phyloP scores from a whole-genome alignment of 2,329 filamentous ascomycete genomes.

The Curvularia verruculosa region DNA sequence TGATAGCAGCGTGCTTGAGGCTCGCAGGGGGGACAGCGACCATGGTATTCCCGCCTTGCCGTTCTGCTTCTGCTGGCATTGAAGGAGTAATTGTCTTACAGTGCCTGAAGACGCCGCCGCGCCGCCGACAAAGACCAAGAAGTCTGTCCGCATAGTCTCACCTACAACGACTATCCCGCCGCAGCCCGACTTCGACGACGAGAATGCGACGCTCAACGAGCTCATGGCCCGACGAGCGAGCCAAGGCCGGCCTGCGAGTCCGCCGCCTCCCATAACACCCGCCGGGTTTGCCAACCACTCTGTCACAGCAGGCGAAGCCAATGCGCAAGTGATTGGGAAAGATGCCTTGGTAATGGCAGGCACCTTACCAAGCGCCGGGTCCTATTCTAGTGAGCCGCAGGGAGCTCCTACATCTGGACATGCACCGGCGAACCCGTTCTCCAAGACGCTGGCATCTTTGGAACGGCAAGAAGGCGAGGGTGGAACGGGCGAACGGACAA shows the following conservation, averaged over 20 bases:
- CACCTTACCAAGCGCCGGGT: conserved; percentile 31
- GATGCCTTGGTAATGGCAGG: conserved; percentile 35
- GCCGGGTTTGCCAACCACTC: conserved; percentile 30
- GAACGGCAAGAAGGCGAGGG: conserved; percentile 37
- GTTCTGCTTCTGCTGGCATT: conserved; percentile 28
- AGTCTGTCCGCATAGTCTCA: conserved; percentile 62
- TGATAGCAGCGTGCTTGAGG: conserved; percentile 32
- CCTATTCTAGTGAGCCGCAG: conserved; percentile 19
- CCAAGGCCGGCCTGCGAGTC: conserved; percentile 23
- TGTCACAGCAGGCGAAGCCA: conserved; percentile 18
- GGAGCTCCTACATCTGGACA: conserved; percentile 24
- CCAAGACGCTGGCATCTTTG: conserved; percentile 48
- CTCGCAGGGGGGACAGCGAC: conserved; percentile 27
- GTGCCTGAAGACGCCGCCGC: conserved; percentile 34
- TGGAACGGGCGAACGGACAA: conserved; percentile 33
- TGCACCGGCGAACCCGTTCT: conserved; percentile 47
- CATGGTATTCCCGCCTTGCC: conserved; percentile 42
- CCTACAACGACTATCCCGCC: conserved; percentile 47
- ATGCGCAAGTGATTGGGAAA: conserved; percentile 23
- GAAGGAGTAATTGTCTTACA: conserved; percentile 45
- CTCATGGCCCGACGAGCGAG: conserved; percentile 24
- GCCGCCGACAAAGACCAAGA: conserved; percentile 58
- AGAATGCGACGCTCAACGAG: conserved; percentile 25
- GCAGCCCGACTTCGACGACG: conserved; percentile 39
- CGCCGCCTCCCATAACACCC: conserved; percentile 23